phyloP scores from a whole-genome alignment of 2,329 filamentous ascomycete genomes.

The Exophiala lecanii-corni region DNA sequence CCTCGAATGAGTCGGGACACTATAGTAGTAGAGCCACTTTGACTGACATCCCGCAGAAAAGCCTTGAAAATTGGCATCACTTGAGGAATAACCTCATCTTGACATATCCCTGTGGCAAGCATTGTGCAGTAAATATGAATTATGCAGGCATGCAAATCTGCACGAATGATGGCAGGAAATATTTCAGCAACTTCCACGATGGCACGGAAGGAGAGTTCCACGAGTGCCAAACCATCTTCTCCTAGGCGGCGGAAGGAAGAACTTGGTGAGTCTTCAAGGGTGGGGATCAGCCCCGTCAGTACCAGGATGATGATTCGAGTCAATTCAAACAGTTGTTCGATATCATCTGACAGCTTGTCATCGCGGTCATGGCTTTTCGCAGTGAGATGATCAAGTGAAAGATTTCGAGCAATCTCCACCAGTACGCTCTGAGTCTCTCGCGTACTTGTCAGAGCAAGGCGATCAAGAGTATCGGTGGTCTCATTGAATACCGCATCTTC shows the following conservation, averaged over 20 bases:
- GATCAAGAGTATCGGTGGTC: slow-evolving; percentile 91
- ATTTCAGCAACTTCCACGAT: slow-evolving; percentile 92
- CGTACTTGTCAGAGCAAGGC: slow-evolving; percentile 85
- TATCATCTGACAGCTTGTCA: slow-evolving; percentile 87
- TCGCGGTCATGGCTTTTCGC: slow-evolving; percentile 64
- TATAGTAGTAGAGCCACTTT: slow-evolving; percentile 35
- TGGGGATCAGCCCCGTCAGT: slow-evolving; percentile 79
- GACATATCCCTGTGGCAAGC: slow-evolving; percentile 78
- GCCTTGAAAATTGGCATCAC: slow-evolving; percentile 86
- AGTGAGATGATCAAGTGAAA: slow-evolving; percentile 88
- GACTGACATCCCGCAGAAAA: slow-evolving; percentile 64
- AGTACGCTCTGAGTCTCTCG: slow-evolving; percentile 86
- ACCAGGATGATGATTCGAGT: slow-evolving; percentile 95
- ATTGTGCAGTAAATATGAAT: slow-evolving; percentile 95
- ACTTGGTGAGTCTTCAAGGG: slow-evolving; percentile 49
- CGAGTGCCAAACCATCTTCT: slow-evolving; percentile 77
- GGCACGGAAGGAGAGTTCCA: slow-evolving; percentile 75
- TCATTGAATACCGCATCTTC: slow-evolving; percentile 93
- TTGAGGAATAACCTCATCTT: slow-evolving; percentile 82
- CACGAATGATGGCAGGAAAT: slow-evolving; percentile 94
- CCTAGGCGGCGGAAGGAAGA: slow-evolving; percentile 30
- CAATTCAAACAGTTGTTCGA: slow-evolving; percentile 94
- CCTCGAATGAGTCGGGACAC: slow-evolving; percentile 71
- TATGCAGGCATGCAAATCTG: slow-evolving; percentile 92
- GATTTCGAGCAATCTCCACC: slow-evolving; percentile 83